phyloP scores from a whole-genome alignment of 2,329 filamentous ascomycete species.

The Fusarium sp. region DNA sequence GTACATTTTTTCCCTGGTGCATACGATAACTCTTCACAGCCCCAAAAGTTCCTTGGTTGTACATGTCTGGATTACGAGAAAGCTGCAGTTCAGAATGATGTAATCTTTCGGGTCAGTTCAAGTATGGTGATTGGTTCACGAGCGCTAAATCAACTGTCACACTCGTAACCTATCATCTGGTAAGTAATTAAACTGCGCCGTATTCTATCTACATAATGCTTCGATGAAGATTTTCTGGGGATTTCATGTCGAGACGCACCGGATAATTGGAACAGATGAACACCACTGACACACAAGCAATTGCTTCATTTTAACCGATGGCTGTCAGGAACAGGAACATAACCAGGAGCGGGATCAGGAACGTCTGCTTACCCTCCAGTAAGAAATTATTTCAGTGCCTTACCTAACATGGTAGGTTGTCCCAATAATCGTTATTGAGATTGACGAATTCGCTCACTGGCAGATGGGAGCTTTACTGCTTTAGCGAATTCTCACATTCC shows the following conservation, averaged over 20 bases:
- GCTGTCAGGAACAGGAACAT: constrained; percentile 4
- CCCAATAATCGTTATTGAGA: constrained; percentile 6
- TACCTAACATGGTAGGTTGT: constrained; percentile 32
- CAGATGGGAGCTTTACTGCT: constrained; percentile 27
- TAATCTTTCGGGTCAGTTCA: neutral
- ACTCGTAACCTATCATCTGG: neutral
- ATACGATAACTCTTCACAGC: neutral
- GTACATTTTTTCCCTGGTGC: neutral
- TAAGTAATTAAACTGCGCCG: constrained; percentile 1
- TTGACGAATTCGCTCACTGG: constrained; percentile 27
- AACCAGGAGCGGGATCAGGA: neutral
- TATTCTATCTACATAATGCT: neutral
- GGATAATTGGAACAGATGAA: constrained; percentile 5
- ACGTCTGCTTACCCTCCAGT: neutral
- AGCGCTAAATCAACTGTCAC: neutral
- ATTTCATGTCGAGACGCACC: constrained; percentile 5
- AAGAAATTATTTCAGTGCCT: constrained; percentile 11
- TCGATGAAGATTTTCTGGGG: neutral
- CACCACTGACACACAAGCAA: constrained; percentile 25
- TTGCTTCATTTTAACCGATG: constrained; percentile 23
- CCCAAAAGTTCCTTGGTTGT: constrained; percentile 1
- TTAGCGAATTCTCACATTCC: constrained; percentile 10
- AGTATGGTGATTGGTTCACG: neutral
- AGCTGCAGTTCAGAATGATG: neutral
- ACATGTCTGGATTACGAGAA: neutral